phyloP scores from a whole-genome alignment of 345 rosid genomes.

The Euphorbia pulcherrima region DNA sequence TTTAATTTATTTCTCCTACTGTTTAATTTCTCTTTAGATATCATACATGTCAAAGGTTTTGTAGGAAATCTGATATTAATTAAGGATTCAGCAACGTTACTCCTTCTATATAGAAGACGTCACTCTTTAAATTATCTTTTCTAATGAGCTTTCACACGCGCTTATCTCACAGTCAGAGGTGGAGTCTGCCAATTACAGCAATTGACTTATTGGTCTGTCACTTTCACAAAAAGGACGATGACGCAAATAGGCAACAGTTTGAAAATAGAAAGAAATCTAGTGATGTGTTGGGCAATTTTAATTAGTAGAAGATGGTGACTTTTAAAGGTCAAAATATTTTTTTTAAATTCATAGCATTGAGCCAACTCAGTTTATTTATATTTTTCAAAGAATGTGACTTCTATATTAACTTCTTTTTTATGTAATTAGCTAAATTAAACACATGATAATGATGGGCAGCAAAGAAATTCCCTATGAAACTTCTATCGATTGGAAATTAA shows the following conservation, averaged over 20 bases:
- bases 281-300: neutral
- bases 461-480: conserved; percentile 1
- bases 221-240: neutral
- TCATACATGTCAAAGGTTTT: no score
- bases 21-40: no score
- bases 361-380: neutral
- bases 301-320: neutral
- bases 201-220: neutral
- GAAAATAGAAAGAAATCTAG: neutral
- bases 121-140: no score
- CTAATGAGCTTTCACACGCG: no score
- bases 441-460: conserved; percentile 10
- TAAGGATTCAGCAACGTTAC: no score
- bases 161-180: conserved; percentile 7
- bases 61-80: no score
- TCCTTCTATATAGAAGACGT: no score
- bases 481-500: neutral
- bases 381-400: neutral
- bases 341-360: neutral
- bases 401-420: neutral
- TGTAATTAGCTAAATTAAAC: neutral
- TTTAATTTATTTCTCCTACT: no score
- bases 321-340: conserved; percentile 5
- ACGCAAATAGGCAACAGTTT: neutral
- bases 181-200: neutral